Conservation (phyloP, 208 protist genomes). For the Perkinsela sp. region DNA sequence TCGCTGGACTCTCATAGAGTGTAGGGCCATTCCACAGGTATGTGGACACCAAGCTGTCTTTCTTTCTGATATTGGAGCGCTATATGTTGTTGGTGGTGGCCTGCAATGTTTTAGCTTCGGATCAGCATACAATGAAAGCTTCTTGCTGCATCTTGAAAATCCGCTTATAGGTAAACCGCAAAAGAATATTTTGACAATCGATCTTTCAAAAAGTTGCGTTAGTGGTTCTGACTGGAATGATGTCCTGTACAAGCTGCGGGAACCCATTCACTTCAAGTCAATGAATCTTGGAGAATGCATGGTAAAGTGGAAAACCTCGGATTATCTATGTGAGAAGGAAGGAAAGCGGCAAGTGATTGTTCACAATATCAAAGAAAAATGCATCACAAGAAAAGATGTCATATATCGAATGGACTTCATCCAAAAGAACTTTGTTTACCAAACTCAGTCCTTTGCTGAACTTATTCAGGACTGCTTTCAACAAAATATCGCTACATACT, state of each 20-base stretch:
- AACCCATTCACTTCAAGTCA: not conserved
- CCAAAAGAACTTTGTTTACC: not conserved
- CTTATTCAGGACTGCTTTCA: not conserved
- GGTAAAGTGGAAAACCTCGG: not conserved
- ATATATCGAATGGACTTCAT: not conserved
- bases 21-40: not conserved
- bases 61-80: not conserved
- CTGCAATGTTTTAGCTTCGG: not conserved
- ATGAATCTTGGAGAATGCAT: not conserved
- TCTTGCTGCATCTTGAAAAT: not conserved
- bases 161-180: not conserved
- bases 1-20: not conserved
- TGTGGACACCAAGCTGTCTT: not conserved
- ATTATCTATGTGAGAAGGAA: not conserved
- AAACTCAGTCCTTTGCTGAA: not conserved
- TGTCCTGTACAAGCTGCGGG: not conserved
- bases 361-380: not conserved
- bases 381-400: not conserved
- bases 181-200: not conserved
- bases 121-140: not conserved
- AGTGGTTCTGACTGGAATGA: not conserved
- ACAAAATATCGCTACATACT: conserved; percentile 36
- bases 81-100: not conserved
- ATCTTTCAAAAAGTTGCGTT: not conserved
- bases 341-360: not conserved